phyloP scores from a whole-genome alignment of 345 rosid genomes.

The Tarenaya hassleriana region DNA sequence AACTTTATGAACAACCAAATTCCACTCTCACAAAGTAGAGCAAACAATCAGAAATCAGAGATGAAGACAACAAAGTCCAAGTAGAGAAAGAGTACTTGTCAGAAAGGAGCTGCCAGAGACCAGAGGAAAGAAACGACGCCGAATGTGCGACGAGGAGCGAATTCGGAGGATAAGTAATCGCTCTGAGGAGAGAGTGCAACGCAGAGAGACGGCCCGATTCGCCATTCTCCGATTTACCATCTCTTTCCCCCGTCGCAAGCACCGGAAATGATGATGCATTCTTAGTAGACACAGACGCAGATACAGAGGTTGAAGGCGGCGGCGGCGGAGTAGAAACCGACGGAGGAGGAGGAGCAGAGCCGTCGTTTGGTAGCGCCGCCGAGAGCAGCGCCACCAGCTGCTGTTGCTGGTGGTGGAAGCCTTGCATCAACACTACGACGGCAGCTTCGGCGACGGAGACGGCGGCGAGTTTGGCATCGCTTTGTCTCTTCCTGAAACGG shows the following conservation, averaged over 20 bases:
- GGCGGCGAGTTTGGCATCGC: constrained; percentile 23
- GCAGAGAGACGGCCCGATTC: constrained; percentile 68
- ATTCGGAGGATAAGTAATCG: constrained; percentile 73
- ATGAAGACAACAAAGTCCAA: not conserved
- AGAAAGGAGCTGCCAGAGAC: constrained; percentile 67
- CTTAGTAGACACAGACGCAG: constrained; percentile 14
- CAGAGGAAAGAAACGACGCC: constrained; percentile 74
- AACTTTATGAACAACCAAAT: not conserved
- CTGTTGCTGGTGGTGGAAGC: constrained; percentile 70
- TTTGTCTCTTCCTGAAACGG: not conserved
- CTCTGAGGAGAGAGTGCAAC: constrained; percentile 74
- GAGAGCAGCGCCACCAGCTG: constrained; percentile 74
- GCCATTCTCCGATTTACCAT: constrained; percentile 34
- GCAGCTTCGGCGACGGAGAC: constrained; percentile 17
- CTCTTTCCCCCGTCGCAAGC: constrained; percentile 14
- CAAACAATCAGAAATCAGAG: constrained; percentile 1
- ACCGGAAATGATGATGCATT: constrained; percentile 16
- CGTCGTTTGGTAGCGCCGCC: constrained; percentile 61
- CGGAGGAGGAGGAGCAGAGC: constrained; percentile 26
- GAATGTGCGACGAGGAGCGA: constrained; percentile 79
- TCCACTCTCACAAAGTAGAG: not conserved
- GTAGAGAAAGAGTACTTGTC: constrained; percentile 47
- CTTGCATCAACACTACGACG: constrained; percentile 39
- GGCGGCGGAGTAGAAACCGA: constrained; percentile 15
- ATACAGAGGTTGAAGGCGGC: constrained; percentile 12